A percentile compares a stretch with the other conserved stretches of the same genome.
Evolutionary conservation across 805 yeast species (phyloP).

Genomic region (Diddensiella santjacobensis): DNA sequence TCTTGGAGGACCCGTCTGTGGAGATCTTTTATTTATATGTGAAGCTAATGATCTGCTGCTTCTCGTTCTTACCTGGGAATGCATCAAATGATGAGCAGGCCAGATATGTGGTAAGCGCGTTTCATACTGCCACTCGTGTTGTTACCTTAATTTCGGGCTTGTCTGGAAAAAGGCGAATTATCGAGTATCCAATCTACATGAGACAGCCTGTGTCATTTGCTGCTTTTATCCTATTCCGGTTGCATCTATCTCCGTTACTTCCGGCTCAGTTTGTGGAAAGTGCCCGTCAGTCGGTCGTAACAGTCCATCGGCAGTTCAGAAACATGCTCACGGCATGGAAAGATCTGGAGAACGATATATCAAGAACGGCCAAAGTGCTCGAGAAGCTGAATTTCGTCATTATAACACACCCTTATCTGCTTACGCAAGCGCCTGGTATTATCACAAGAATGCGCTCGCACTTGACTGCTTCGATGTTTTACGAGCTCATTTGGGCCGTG

Average conservation of each 20-base stretch:
- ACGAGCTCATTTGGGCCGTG: slow-evolving; percentile 89
- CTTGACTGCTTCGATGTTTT: slow-evolving; percentile 83
- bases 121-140: slow-evolving; percentile 73
- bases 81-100: slow-evolving; percentile 77
- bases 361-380: slow-evolving; percentile 84
- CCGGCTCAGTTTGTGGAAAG: slow-evolving; percentile 74
- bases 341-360: slow-evolving; percentile 82
- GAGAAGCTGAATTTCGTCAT: slow-evolving; percentile 85
- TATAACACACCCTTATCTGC: slow-evolving; percentile 81
- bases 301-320: slow-evolving; percentile 82
- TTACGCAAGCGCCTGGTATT: slow-evolving; percentile 67
- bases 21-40: slow-evolving; percentile 78
- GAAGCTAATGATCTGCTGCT: slow-evolving; percentile 76
- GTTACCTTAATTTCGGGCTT: slow-evolving; percentile 73
- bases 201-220: slow-evolving; percentile 80
- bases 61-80: slow-evolving; percentile 76
- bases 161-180: slow-evolving; percentile 62
- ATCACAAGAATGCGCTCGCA: slow-evolving; percentile 89
- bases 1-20: slow-evolving; percentile 54
- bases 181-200: slow-evolving; percentile 81
- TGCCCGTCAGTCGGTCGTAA: slow-evolving; percentile 88
- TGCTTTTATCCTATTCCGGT: slow-evolving; percentile 71
- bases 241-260: slow-evolving; percentile 73
- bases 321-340: slow-evolving; percentile 91
- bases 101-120: slow-evolving; percentile 76